A percentile compares a stretch with the other conserved stretches of the same genome.
Conservation (phyloP, 495 filamentous ascomycete genomes). For the Penicillium goetzii region DNA sequence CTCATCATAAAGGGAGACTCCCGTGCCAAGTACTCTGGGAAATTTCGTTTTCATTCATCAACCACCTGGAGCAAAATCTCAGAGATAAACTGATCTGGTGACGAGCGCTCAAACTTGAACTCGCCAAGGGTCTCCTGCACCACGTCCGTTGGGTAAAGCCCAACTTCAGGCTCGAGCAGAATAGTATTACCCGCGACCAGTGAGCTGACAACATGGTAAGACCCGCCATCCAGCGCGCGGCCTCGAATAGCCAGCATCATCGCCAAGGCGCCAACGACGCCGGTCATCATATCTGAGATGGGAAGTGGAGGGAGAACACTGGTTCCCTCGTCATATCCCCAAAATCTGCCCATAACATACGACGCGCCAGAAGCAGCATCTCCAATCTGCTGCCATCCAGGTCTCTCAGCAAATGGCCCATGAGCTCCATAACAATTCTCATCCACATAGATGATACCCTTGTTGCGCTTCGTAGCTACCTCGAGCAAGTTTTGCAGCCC, state of each 20-base stretch:
- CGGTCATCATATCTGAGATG: conserved; percentile 72
- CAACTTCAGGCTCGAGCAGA: conserved; percentile 27
- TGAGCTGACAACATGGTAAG: conserved; percentile 32
- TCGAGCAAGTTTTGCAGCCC: conserved; percentile 53
- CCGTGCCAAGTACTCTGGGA: conserved; percentile 29
- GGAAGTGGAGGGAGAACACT: conserved; percentile 71
- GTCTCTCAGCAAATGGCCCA: conserved; percentile 38
- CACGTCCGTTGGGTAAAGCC: conserved; percentile 30
- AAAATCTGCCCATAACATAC: conserved; percentile 34
- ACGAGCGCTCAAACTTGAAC: not conserved
- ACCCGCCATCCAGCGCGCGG: conserved; percentile 34
- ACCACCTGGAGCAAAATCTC: conserved; percentile 36
- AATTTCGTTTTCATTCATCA: conserved; percentile 35
- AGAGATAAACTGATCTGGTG: conserved; percentile 29
- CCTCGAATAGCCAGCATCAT: conserved; percentile 50
- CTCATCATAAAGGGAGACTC: conserved; percentile 34
- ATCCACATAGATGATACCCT: conserved; percentile 64
- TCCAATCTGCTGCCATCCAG: conserved; percentile 54
- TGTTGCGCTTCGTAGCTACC: conserved; percentile 46
- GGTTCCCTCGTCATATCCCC: conserved; percentile 64
- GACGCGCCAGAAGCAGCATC: conserved; percentile 38
- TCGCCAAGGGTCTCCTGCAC: conserved; percentile 8
- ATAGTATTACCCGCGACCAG: conserved; percentile 33
- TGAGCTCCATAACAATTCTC: conserved; percentile 66
- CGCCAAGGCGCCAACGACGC: conserved; percentile 56